Evolutionary conservation across 2,329 filamentous ascomycete genomes (phyloP), one percentile per base, ranked within the genome.

Genomic region (Trichoderma asperellum): DNA sequence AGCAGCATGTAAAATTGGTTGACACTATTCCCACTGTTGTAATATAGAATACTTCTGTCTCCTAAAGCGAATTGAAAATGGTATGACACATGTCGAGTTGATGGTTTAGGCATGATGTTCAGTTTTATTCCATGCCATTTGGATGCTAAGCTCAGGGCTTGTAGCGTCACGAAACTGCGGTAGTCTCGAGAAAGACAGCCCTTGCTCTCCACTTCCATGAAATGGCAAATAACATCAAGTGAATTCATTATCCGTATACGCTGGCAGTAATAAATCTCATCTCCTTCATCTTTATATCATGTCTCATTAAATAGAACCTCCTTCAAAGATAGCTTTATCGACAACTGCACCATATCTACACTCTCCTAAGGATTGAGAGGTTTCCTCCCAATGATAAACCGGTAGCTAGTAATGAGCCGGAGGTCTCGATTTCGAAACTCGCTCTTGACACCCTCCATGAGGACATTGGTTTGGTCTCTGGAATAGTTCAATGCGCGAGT

Each of bases 401-500:
- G 77, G 60, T 79, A 80, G 59, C 71, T 73, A 4, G 78, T 79
- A 47, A 80, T 79, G 32, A 80, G 69, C 40, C 75, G 72, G 55
- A 77, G 72, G 65, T 80, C 77, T 62, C 73, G 63, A 67, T 75
- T 77, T 7, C 79, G 73, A 70, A 80, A 78, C 73, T 81, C 79
- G 40, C 76, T 73, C 70, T 79, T 79, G 53, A 85, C 73, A 63
- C 83, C 82, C 12, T 78, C 79, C 71, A 84, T 81, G 57, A 86
- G 72, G 1, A 79, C 74, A 69, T 78, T 73, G 0, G 81, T 80
- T 27, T 81, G 79, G 52, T 84, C 82, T 11, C 81, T 75, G 0
- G 80, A 74, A 67, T 79, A 82, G 57, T 77, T 76, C 70, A 75
- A 77, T 0, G 81, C 79, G 1, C 81, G 76, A 0, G 80, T 79